These are phyloP conservation scores for Kwoniella mangroviensis DNA, from an alignment of 768 basidiomycete genomes.

Conservation along the genomic window DNA sequence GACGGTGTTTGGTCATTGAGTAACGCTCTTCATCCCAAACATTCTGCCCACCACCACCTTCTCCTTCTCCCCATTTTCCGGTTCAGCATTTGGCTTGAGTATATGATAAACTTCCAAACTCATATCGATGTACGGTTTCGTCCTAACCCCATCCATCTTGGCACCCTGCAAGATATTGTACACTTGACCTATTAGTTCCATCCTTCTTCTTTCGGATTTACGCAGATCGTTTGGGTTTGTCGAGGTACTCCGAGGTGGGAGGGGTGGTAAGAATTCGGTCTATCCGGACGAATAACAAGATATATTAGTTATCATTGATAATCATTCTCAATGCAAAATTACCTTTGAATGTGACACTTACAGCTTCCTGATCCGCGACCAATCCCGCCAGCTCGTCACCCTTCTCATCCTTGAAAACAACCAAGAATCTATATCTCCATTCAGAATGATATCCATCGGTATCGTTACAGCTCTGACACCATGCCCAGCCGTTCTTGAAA, in stretches of 20 bases:
- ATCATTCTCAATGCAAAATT: no score
- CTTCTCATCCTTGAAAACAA: constrained; percentile 25
- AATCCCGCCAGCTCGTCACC: constrained; percentile 28
- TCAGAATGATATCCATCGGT: constrained; percentile 26
- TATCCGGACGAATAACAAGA: no score
- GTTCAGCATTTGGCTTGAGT: background rate
- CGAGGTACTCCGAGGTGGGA: constrained; percentile 29
- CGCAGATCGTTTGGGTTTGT: constrained; percentile 35
- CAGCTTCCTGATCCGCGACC: constrained; percentile 39
- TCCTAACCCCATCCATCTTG: constrained; percentile 36
- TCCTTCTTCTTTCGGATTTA: constrained; percentile 18
- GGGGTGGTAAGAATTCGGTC: constrained; percentile 39
- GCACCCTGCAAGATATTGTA: constrained; percentile 35
- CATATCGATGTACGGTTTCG: constrained; percentile 37
- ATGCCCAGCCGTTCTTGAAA: constrained; percentile 26
- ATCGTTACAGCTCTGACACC: constrained; percentile 44
- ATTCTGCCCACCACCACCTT: constrained; percentile 10
- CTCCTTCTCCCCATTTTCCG: background rate
- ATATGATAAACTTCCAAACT: constrained; percentile 31
- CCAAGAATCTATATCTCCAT: constrained; percentile 43
- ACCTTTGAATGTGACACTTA: no score
- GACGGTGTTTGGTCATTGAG: no score
- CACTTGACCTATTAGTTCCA: constrained; percentile 14
- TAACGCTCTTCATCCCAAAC: constrained; percentile 16
- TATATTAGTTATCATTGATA: no score